Evolutionary conservation across 768 basidiomycete species (phyloP).

Genomic region (Auricularia sp.): DNA sequence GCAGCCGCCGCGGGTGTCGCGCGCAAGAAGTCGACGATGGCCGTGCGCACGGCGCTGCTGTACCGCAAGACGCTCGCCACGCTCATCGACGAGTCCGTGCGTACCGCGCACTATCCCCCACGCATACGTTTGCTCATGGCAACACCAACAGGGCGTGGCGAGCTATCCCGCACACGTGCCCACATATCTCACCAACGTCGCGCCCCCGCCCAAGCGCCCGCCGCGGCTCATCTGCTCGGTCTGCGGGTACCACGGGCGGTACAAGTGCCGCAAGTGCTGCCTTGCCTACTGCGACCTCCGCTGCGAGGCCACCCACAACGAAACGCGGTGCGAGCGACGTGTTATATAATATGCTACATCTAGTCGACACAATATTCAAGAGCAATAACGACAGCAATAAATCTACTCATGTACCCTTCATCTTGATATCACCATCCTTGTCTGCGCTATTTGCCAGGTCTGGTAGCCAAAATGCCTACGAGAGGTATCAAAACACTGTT

Average conservation of each 20-base stretch:
- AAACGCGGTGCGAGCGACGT: constrained; percentile 72
- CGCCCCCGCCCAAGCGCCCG: constrained; percentile 51
- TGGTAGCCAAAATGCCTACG: constrained; percentile 55
- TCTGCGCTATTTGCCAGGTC: constrained; percentile 61
- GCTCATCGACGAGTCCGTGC: constrained; percentile 71
- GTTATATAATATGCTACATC: constrained; percentile 33
- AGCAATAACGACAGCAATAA: background rate
- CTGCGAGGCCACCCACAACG: constrained; percentile 65
- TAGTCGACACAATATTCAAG: background rate
- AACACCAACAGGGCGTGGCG: constrained; percentile 42
- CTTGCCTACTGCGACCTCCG: constrained; percentile 66
- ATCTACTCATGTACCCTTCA: constrained; percentile 24
- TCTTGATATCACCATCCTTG: constrained; percentile 57
- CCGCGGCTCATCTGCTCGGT: constrained; percentile 72
- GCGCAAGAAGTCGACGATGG: constrained; percentile 69
- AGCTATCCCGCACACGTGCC: constrained; percentile 42
- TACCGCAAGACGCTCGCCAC: constrained; percentile 72
- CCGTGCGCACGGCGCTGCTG: constrained; percentile 65
- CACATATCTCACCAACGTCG: constrained; percentile 62
- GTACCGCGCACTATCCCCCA: constrained; percentile 18
- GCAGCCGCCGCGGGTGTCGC: constrained; percentile 38
- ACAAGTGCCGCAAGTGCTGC: constrained; percentile 69
- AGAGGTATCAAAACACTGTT: constrained; percentile 3
- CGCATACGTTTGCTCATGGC: background rate
- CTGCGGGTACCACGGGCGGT: constrained; percentile 75